Percentiles rank a stretch among this genome's conserved stretches.
These are phyloP conservation scores for Aspergillus asperescens DNA, from an alignment of 495 filamentous ascomycete species.

Conservation along the genomic window DNA sequence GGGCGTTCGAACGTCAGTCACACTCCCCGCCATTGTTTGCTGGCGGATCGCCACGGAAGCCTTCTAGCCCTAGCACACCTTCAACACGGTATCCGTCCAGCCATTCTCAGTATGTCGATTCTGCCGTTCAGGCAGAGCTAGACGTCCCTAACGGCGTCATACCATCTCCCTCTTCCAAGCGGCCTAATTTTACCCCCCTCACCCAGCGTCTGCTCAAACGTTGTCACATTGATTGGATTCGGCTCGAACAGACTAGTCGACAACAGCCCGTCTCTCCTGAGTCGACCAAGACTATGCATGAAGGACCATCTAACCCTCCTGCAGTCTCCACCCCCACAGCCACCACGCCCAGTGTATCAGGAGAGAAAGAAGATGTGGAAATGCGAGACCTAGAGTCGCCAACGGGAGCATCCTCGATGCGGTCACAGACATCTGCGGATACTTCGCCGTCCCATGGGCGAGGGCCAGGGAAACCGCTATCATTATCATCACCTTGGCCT, in stretches of 20 bases:
- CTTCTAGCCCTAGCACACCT: constrained; percentile 30
- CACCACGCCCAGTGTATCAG: constrained; percentile 20
- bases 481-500: constrained; percentile 31
- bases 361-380: constrained; percentile 27
- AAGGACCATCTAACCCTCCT: constrained; percentile 9
- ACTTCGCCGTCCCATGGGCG: constrained; percentile 16
- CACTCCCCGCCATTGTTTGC: constrained; percentile 27
- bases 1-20: constrained; percentile 18
- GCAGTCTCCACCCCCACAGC: constrained; percentile 3
- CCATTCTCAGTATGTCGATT: constrained; percentile 41
- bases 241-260: constrained; percentile 25
- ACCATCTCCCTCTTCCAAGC: constrained; percentile 14
- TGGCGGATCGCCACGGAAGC: constrained; percentile 28
- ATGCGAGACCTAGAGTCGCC: constrained; percentile 30
- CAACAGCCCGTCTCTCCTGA: constrained; percentile 12
- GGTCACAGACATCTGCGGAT: constrained; percentile 11
- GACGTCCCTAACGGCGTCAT: constrained; percentile 29
- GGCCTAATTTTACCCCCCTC: constrained; percentile 32
- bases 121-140: constrained; percentile 42
- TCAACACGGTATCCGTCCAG: constrained; percentile 20
- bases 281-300: constrained; percentile 1
- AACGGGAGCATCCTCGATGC: constrained; percentile 1
- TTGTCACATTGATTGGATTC: constrained; percentile 39
- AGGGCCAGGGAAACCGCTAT: constrained; percentile 23
- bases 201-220: constrained; percentile 42